Evolutionary conservation across 768 basidiomycete species (phyloP).

Genomic region (Leccinum boreale): DNA sequence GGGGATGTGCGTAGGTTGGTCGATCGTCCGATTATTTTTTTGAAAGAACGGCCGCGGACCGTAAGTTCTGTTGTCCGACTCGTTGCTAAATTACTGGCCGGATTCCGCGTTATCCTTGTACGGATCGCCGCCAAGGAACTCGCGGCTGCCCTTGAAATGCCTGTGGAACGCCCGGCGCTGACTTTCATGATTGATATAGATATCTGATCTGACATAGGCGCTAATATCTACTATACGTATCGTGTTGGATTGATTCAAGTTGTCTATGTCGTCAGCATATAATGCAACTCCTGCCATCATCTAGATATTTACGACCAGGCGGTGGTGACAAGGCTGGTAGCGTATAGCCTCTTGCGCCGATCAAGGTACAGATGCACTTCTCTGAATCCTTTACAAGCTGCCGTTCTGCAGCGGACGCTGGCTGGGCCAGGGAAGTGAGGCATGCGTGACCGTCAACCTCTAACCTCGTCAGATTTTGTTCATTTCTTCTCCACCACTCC

Average conservation of each 20-base stretch:
- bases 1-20: background rate
- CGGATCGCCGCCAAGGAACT: no score
- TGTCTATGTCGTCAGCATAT: conserved; percentile 15
- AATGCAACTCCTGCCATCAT: conserved; percentile 1
- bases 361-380: conserved; percentile 9
- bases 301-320: conserved; percentile 8
- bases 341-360: conserved; percentile 6
- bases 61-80: no score
- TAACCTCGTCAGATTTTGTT: conserved; percentile 16
- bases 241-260: no score
- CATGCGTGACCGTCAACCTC: conserved; percentile 31
- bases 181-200: background rate
- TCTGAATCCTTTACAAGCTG: conserved; percentile 6
- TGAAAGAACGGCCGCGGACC: background rate
- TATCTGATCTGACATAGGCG: background rate
- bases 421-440: conserved; percentile 20
- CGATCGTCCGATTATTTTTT: background rate
- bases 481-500: conserved; percentile 30
- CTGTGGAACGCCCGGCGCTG: background rate
- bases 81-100: background rate
- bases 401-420: conserved; percentile 9
- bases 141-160: background rate
- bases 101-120: background rate
- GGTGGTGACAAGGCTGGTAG: background rate
- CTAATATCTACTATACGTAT: no score